Base-by-base conservation (phyloP, 1,284 basidiomycete genomes). In the Paramarasmius palmivorus region DNA sequence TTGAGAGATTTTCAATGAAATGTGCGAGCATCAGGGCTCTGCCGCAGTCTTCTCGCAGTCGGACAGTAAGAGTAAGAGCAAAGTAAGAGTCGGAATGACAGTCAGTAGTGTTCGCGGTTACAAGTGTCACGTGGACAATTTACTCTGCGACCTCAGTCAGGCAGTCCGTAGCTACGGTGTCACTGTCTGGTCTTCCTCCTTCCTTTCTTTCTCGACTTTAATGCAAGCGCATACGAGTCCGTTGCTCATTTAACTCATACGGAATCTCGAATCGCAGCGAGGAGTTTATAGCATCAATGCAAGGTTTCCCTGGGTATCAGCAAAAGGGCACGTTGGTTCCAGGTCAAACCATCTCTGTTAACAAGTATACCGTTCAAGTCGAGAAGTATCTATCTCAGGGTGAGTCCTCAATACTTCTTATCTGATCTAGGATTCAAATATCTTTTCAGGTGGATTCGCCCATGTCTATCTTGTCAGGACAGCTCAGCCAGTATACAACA, bases 401-500 rank as follows among this genome's bases (percentile, higher is more conserved):
- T 89, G 60, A 36, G 44, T 56, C 55, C 32, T 58, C 61, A 52
- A 26, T 32, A n/a, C 23, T 45, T 42, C 46, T 14, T 22, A 20
- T 40, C 37, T 32, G n/a, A 42, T n/a, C n/a, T n/a, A n/a, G n/a
- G n/a, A 48, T 61, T 40, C 23, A 26, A 26, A 23, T 37, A 7
- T 38, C 22, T n/a, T 53, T 45, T n/a, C 64, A 95, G 94, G 95
- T 72, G 97, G 97, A 15, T 99, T 98, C 70, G 96, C 97, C 1
- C 93, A 98, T 73, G 96, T 99, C 47, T 99, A 99, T 74, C 87
- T 99, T 55, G 95, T 97, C 52, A 82, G 86, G 53, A 95, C 95
- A 5, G 81, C 90, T 3, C 78, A 82, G 49, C 93, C 95, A 1
- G 90, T 99, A 45, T 90, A 89, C 71, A 87, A 88, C 69, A 88